Percentiles rank a stretch among this genome's conserved stretches.
Conservation (phyloP, 345 rosid genomes). For the Sapria himalayana region DNA sequence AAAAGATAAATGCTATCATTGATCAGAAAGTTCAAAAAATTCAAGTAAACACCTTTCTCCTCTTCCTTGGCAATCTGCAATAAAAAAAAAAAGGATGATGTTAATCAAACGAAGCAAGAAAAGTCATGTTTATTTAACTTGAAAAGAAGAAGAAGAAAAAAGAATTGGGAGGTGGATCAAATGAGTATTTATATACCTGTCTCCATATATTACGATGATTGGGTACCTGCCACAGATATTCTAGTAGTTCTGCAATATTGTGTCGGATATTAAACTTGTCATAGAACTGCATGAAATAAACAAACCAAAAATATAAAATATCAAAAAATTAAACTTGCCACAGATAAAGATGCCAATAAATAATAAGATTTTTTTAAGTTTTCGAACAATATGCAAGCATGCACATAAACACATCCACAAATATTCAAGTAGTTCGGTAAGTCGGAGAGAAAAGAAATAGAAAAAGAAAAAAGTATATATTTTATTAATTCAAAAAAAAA, state of each 20-base stretch:
- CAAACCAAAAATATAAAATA: slow-evolving; percentile 1
- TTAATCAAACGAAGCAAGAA: background rate
- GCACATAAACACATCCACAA: no score
- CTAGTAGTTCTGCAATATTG: slow-evolving; percentile 93
- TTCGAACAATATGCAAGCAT: no score
- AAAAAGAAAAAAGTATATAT: no score
- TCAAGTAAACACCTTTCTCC: slow-evolving; percentile 97
- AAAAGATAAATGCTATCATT: slow-evolving; percentile 96
- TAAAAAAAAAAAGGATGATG: slow-evolving; percentile 1
- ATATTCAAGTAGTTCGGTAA: no score
- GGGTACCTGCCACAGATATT: slow-evolving; percentile 97
- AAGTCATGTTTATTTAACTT: background rate
- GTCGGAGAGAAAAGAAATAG: no score
- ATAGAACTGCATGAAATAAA: slow-evolving; percentile 47
- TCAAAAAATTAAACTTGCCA: background rate
- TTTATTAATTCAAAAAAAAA: no score
- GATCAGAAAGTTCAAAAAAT: slow-evolving; percentile 89
- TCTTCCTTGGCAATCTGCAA: slow-evolving; percentile 96
- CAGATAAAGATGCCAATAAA: no score
- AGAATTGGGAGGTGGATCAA: no score
- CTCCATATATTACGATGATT: slow-evolving; percentile 96
- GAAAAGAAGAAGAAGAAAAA: slow-evolving; percentile 3
- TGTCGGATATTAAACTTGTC: slow-evolving; percentile 97
- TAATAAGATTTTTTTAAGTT: no score
- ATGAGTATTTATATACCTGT: no score